Conservation (phyloP, 2,329 filamentous ascomycete species). For the Scleromitrula shiraiana region DNA sequence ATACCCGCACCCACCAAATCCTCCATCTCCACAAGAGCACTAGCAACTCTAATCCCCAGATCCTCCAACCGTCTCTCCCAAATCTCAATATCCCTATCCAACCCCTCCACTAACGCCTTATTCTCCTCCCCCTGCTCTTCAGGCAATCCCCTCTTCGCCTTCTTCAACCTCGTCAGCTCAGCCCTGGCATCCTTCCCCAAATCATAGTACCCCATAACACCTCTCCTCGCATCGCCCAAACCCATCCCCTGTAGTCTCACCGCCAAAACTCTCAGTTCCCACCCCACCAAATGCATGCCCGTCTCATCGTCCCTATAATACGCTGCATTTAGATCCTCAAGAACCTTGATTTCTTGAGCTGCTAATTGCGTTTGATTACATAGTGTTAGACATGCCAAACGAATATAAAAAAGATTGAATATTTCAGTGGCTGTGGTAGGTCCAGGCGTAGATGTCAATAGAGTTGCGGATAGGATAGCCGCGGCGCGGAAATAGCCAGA, state of each 20-base stretch:
- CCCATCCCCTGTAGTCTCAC: constrained; percentile 80
- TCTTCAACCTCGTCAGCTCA: constrained; percentile 43
- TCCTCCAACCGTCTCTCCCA: constrained; percentile 71
- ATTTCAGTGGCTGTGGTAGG: constrained; percentile 56
- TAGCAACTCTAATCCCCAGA: constrained; percentile 59
- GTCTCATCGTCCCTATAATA: constrained; percentile 47
- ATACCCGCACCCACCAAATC: constrained; percentile 72
- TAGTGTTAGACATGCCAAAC: constrained; percentile 74
- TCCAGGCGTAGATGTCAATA: constrained; percentile 46
- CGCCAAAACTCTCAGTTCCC: constrained; percentile 75
- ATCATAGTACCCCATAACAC: constrained; percentile 87
- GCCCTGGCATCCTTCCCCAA: constrained; percentile 69
- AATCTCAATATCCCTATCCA: constrained; percentile 39
- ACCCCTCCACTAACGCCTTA: too few species aligned
- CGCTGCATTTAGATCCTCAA: constrained; percentile 52
- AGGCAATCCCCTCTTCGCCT: constrained; percentile 9
- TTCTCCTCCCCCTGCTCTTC: constrained; percentile 8
- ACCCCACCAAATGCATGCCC: constrained; percentile 66
- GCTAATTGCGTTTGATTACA: constrained; percentile 65
- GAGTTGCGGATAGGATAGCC: constrained; percentile 58
- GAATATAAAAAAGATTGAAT: constrained; percentile 70
- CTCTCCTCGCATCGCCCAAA: constrained; percentile 74
- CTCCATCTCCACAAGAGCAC: constrained; percentile 74
- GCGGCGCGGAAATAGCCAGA: constrained; percentile 74
- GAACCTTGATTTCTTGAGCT: constrained; percentile 55